A percentile compares a stretch with the other conserved stretches of the same genome.
Evolutionary conservation across 208 protist genomes (phyloP).

Genomic region (Crithidia bombi): DNA sequence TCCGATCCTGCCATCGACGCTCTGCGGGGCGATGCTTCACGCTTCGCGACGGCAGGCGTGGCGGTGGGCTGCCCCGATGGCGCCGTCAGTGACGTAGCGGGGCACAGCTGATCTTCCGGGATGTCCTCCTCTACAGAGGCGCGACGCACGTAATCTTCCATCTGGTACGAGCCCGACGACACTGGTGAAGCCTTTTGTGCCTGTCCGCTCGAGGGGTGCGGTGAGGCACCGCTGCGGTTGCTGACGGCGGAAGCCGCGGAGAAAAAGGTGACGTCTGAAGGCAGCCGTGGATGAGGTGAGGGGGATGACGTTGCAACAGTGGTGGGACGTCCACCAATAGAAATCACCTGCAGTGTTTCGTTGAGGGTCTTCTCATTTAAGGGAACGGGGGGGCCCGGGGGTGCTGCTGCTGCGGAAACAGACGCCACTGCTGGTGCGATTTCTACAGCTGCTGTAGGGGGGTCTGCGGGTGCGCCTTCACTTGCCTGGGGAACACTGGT

Average conservation of each 20-base stretch:
- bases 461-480: background rate
- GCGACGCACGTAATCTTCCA: slow-evolving; percentile 2
- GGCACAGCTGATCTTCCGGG: slow-evolving; percentile 1
- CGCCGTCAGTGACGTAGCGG: background rate
- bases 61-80: background rate
- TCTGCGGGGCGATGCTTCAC: background rate
- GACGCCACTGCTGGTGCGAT: background rate
- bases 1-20: background rate
- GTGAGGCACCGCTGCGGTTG: background rate
- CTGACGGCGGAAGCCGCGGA: background rate
- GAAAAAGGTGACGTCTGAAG: background rate
- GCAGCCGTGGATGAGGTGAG: background rate
- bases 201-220: background rate
- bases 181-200: background rate
- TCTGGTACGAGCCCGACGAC: background rate
- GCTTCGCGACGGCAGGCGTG: background rate
- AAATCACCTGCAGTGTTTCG: too few relatives aligned
- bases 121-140: background rate
- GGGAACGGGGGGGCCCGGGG: background rate
- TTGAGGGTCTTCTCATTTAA: too few relatives aligned
- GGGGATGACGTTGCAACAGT: background rate
- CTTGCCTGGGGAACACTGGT: background rate
- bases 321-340: background rate
- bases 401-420: background rate
- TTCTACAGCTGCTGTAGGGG: background rate